Evolutionary conservation across 192 early-diverging fungal species (phyloP), one percentile per base, ranked within the genome.

Genomic region (Backusella macrospora): DNA sequence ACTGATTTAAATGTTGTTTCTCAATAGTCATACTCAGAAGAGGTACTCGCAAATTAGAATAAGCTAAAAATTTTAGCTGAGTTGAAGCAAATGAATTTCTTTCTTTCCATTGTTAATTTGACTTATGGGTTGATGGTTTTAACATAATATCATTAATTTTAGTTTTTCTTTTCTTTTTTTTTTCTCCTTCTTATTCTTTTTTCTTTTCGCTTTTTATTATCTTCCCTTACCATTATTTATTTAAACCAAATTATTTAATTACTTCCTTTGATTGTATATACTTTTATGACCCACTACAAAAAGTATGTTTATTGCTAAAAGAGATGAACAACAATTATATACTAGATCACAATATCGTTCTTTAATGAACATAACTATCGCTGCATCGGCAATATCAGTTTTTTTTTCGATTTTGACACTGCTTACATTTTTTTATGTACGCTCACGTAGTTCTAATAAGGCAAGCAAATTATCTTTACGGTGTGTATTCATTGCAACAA

Each of bases 391-490:
- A 23, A 59, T 59, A 8, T 59, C 52, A 26, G 26, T 59, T 18
- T 59, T 59, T 12, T 59, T 23, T n/a, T 59, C 52, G 13, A 9
- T 59, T 3, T 12, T 59, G 21, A 59, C 52, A 26, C 26, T 59
- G 26, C 23, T 59, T 9, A 23, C 52, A 18, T 59, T 59, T 59
- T 59, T 59, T 59, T 59, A 59, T 23, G 3, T 59, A 59, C 52
- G 52, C n/a, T 59, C 52, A 9, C 52, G 52, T 9, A 59, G 26
- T 59, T 59, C 52, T 23, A n/a, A 59, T 59, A 59, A 59, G 26
- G 52, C 52, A 10, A 59, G 52, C 1, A 59, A 59, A 59, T 26
- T 59, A 9, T 59, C 52, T 23, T 59, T 59, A 10, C 52, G 52
- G 10, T 59, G 52, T 59, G 52, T 59, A 26, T 59, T 59, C 12